phyloP scores from a whole-genome alignment of 1,284 basidiomycete species.

The Trametes polyzona region DNA sequence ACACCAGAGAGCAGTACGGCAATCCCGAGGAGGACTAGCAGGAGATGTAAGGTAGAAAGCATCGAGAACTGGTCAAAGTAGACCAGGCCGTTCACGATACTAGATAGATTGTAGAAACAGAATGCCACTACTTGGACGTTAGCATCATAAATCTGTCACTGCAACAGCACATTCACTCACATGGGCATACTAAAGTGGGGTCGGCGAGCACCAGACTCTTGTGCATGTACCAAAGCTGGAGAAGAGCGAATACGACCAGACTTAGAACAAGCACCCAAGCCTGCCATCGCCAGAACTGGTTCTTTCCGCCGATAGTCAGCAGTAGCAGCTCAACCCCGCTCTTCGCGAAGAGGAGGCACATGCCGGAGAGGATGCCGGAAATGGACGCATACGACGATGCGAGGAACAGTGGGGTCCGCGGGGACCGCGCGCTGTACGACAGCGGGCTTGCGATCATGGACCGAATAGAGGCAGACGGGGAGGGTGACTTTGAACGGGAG shows the following conservation, averaged over 20 bases:
- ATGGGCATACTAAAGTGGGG: constrained; percentile 90
- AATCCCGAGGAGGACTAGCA: constrained; percentile 82
- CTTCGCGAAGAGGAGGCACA: constrained; percentile 94
- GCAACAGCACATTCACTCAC: constrained; percentile 47
- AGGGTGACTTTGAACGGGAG: constrained; percentile 30
- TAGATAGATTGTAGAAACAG: constrained; percentile 94
- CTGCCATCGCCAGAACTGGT: constrained; percentile 89
- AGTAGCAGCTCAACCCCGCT: constrained; percentile 91
- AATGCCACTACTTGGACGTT: constrained; percentile 71
- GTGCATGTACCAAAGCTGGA: constrained; percentile 93
- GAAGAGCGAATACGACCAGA: constrained; percentile 71
- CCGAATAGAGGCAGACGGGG: constrained; percentile 32
- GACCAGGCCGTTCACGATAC: constrained; percentile 85
- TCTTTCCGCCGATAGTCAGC: constrained; percentile 77
- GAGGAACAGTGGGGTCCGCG: constrained; percentile 66
- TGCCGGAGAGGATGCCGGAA: constrained; percentile 91
- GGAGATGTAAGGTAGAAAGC: constrained; percentile 70
- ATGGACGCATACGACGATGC: constrained; percentile 90
- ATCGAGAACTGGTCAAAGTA: constrained; percentile 90
- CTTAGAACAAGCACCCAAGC: constrained; percentile 79
- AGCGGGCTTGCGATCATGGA: constrained; percentile 31
- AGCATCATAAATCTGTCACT: not conserved
- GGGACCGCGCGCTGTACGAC: constrained; percentile 33
- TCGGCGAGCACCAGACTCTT: constrained; percentile 84
- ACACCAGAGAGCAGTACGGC: constrained; percentile 84